These are phyloP conservation scores for Penicillium sp. DNA, from an alignment of 2,329 filamentous ascomycete genomes.

Conservation along the genomic window DNA sequence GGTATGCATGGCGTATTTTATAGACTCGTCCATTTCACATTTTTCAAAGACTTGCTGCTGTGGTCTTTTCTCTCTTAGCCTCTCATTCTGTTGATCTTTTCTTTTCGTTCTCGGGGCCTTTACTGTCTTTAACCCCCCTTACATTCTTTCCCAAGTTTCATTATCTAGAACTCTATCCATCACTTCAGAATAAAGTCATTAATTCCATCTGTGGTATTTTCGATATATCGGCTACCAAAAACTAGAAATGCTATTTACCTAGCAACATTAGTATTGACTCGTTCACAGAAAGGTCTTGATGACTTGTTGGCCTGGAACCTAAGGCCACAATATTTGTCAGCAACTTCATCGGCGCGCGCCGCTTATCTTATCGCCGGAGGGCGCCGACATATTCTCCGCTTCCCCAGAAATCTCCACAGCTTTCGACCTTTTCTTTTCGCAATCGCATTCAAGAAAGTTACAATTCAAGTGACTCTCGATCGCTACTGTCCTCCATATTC, in stretches of 20 bases:
- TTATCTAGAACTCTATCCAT: neutral
- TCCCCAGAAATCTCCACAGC: neutral
- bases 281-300: too few relatives aligned
- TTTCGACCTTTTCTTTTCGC: neutral
- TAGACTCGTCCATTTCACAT: neutral
- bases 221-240: neutral
- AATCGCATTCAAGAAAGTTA: neutral
- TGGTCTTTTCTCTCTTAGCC: neutral
- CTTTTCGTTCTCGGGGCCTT: neutral
- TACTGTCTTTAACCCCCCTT: neutral
- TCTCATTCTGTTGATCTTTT: neutral
- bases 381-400: conserved; percentile 3
- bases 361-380: conserved; percentile 5
- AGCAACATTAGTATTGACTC: too few relatives aligned
- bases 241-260: too few relatives aligned
- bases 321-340: neutral
- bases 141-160: neutral
- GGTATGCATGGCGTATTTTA: neutral
- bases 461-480: neutral
- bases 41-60: neutral
- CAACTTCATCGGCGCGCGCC: neutral
- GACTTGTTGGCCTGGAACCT: neutral
- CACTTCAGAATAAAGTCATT: neutral
- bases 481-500: neutral
- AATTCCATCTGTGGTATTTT: neutral